A percentile compares a stretch with the other conserved stretches of the same genome.
Evolutionary conservation across 2,329 filamentous ascomycete species (phyloP).

Genomic region (Emydomyces testavorans): DNA sequence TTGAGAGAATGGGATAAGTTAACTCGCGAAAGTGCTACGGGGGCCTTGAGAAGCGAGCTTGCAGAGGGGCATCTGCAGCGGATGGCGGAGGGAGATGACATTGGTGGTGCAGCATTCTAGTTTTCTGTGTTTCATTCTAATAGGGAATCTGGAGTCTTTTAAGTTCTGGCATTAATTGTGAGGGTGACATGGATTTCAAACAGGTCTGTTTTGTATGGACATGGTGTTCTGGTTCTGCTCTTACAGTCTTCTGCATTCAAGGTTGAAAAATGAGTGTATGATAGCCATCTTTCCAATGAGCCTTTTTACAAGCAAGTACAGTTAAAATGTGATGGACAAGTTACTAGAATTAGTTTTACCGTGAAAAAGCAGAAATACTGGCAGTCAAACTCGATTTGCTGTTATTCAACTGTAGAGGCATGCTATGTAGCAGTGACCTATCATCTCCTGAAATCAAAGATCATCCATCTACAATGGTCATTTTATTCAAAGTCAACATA

Average conservation of each 20-base stretch:
- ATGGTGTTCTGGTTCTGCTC: background rate
- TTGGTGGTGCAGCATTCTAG: slow-evolving; percentile 33
- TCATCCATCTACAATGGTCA: too few species aligned
- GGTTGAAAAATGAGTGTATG: slow-evolving; percentile 1
- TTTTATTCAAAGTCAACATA: too few species aligned
- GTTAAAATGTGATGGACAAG: background rate
- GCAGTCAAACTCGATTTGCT: too few species aligned
- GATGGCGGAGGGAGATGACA: slow-evolving; percentile 36
- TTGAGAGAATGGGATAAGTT: slow-evolving; percentile 39
- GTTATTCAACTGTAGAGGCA: too few species aligned
- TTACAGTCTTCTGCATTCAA: background rate
- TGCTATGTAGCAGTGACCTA: too few species aligned
- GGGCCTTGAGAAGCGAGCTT: slow-evolving; percentile 36
- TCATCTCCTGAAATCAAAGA: too few species aligned
- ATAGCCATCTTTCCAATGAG: background rate
- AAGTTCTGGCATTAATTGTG: background rate
- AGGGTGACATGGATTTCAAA: background rate
- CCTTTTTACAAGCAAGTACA: background rate
- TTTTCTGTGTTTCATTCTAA: background rate
- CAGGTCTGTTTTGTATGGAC: background rate
- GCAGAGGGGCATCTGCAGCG: slow-evolving; percentile 39
- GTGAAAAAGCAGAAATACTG: too few species aligned
- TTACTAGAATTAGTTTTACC: background rate
- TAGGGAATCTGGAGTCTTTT: background rate
- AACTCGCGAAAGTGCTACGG: slow-evolving; percentile 38